Evolutionary conservation across 306 rosid species (phyloP).

Genomic region (Cucumis sativus): DNA sequence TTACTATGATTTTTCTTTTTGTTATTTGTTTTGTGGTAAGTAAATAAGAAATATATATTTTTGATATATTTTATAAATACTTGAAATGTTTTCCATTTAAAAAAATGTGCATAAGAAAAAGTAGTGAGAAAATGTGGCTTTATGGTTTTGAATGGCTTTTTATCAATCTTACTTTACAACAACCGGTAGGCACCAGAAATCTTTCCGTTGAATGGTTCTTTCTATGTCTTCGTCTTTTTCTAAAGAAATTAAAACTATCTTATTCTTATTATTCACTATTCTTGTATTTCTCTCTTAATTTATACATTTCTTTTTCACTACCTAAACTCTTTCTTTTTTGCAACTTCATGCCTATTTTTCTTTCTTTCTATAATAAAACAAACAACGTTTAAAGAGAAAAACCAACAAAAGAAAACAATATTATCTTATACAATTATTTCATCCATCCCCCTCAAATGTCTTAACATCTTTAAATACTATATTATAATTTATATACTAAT

Average conservation of each 20-base stretch:
- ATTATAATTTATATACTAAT: too few relatives aligned
- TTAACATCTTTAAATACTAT: too few relatives aligned
- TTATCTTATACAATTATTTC: background rate
- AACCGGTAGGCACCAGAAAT: background rate
- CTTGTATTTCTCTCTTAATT: too few relatives aligned
- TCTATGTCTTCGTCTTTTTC: background rate
- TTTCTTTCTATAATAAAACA: background rate
- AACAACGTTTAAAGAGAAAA: background rate
- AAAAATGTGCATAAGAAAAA: background rate
- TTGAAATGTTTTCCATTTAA: too few relatives aligned
- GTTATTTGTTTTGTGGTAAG: too few relatives aligned
- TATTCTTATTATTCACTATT: background rate
- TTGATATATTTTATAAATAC: too few relatives aligned
- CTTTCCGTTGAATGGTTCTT: constrained; percentile 7
- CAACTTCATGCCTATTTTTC: background rate
- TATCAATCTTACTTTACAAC: background rate
- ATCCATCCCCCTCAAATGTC: background rate
- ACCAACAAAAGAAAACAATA: background rate
- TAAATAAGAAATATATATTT: too few relatives aligned
- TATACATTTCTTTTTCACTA: background rate
- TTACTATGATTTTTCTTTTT: too few relatives aligned
- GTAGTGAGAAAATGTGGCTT: background rate
- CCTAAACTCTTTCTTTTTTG: background rate
- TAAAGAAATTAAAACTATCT: background rate
- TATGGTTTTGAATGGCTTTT: background rate